Percentiles rank a stretch among this genome's conserved stretches.
phyloP scores from a whole-genome alignment of 108 stramenopile genomes.

The Epithemia pelagica region DNA sequence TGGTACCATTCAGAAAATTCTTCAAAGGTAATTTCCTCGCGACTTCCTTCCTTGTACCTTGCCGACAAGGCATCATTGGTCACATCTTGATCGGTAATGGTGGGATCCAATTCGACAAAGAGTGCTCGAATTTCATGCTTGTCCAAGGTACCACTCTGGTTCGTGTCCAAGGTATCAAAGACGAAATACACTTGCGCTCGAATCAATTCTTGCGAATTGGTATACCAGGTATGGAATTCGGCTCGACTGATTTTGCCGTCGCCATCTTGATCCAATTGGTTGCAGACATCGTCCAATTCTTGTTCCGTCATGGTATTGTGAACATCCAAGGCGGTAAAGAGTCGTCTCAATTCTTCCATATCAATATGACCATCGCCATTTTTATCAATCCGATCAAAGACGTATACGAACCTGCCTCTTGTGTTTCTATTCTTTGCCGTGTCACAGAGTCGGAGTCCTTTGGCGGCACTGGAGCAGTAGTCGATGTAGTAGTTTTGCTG shows the following conservation, averaged over 20 bases:
- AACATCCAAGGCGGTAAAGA: constrained; percentile 52
- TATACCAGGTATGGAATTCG: constrained; percentile 74
- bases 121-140: constrained; percentile 49
- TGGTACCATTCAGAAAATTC: constrained; percentile 73
- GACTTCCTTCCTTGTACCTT: constrained; percentile 51
- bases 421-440: no score
- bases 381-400: constrained; percentile 56
- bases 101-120: constrained; percentile 43
- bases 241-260: constrained; percentile 58
- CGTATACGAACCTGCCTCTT: no score
- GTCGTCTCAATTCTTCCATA: constrained; percentile 49
- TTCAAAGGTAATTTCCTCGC: constrained; percentile 62
- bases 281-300: constrained; percentile 50
- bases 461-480: no score
- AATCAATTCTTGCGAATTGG: constrained; percentile 53
- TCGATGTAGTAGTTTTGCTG: no score
- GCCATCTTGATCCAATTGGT: constrained; percentile 47
- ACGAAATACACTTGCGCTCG: constrained; percentile 34
- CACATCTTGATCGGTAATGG: constrained; percentile 51
- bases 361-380: constrained; percentile 64
- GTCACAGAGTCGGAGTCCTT: no score
- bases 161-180: constrained; percentile 63
- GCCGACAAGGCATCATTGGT: constrained; percentile 40
- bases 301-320: constrained; percentile 20
- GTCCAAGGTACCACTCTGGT: constrained; percentile 65